phyloP scores from a whole-genome alignment of 495 filamentous ascomycete species.

The Tetracladium marchalianum region DNA sequence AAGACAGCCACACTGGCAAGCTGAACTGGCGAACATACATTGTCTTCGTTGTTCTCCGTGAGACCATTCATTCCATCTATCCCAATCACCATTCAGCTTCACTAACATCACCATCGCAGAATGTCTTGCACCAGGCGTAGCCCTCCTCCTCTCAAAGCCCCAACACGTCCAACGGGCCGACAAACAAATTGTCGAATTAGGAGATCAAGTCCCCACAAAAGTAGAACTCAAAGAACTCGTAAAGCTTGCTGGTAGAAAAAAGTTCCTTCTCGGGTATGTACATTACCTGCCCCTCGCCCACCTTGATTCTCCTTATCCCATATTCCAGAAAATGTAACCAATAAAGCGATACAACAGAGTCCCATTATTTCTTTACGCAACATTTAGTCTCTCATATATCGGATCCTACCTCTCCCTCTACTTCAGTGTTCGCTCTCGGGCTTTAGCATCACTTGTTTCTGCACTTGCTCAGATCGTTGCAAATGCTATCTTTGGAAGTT shows the following conservation, averaged over 20 bases:
- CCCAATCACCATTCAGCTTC: too few species aligned
- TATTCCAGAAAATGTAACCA: too few species aligned
- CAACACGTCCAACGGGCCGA: conserved; percentile 45
- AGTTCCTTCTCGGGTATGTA: conserved; percentile 37
- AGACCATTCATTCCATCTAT: neutral
- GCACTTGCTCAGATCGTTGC: conserved; percentile 47
- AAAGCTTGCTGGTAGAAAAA: conserved; percentile 38
- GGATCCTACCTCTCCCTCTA: conserved; percentile 26
- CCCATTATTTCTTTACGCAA: too few species aligned
- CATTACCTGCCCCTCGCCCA: too few species aligned
- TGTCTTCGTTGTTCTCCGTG: neutral
- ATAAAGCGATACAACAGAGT: too few species aligned
- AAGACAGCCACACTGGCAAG: neutral
- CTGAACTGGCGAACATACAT: neutral
- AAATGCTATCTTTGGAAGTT: conserved; percentile 46
- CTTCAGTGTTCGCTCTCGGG: conserved; percentile 52
- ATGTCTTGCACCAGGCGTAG: conserved; percentile 43
- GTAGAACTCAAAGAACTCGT: conserved; percentile 41
- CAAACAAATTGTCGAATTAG: conserved; percentile 40
- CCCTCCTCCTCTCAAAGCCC: conserved; percentile 42
- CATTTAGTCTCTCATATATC: too few species aligned
- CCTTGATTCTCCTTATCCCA: too few species aligned
- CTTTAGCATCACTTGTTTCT: conserved; percentile 51
- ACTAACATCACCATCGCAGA: conserved; percentile 44
- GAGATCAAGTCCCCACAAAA: conserved; percentile 34